These are phyloP conservation scores for Crepidotus variabilis DNA, from an alignment of 768 basidiomycete genomes.

Conservation along the genomic window DNA sequence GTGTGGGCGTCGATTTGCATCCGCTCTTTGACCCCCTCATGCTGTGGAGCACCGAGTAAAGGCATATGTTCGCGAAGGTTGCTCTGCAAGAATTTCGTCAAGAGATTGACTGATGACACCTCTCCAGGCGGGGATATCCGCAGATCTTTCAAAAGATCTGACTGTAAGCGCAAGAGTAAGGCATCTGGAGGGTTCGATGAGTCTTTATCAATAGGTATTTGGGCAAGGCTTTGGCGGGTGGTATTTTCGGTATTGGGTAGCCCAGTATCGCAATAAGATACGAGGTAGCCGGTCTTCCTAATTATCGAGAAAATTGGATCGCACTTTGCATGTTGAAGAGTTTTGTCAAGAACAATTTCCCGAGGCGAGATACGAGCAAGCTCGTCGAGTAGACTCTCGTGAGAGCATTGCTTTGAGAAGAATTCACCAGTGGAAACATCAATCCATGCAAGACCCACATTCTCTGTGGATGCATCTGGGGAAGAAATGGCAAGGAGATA, in stretches of 20 bases:
- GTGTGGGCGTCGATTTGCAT: constrained; percentile 92
- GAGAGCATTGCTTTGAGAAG: constrained; percentile 61
- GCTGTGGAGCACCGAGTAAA: constrained; percentile 48
- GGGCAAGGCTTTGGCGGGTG: background rate
- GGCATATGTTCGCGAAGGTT: constrained; percentile 83
- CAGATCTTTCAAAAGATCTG: background rate
- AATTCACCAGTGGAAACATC: constrained; percentile 95
- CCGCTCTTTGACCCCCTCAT: constrained; percentile 49
- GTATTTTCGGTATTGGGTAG: background rate
- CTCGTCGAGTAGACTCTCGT: constrained; percentile 69
- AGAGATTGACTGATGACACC: constrained; percentile 51
- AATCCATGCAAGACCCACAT: constrained; percentile 84
- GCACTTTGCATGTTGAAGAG: constrained; percentile 27
- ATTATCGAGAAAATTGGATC: constrained; percentile 49
- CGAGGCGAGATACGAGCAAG: constrained; percentile 76
- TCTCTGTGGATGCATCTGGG: constrained; percentile 3
- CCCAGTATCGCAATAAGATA: constrained; percentile 41
- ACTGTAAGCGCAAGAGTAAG: background rate
- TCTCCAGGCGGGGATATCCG: constrained; percentile 28
- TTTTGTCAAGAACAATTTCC: constrained; percentile 69
- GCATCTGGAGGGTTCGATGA: background rate
- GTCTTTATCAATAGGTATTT: background rate
- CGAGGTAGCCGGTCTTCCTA: constrained; percentile 49
- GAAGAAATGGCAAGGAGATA: constrained; percentile 71
- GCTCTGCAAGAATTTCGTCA: constrained; percentile 60